Percentiles rank a stretch among this genome's conserved stretches.
phyloP scores from a whole-genome alignment of 2,329 filamentous ascomycete genomes.

The Exophiala phaeomuriformis region DNA sequence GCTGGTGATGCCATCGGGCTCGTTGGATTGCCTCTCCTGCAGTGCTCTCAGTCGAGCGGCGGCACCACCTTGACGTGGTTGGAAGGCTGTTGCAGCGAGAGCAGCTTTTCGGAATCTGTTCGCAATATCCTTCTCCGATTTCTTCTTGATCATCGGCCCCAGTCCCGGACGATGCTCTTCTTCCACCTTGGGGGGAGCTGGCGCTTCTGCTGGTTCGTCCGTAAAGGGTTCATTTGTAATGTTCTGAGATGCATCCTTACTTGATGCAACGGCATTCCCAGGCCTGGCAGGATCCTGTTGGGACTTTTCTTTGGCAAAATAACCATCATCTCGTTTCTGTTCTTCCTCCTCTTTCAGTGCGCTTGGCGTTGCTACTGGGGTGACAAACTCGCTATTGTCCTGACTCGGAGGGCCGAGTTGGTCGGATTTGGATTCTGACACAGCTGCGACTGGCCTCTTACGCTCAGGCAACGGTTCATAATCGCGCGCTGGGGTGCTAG shows the following conservation, averaged over 20 bases:
- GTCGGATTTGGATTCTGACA: conserved; percentile 27
- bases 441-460: conserved; percentile 6
- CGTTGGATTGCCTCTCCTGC: conserved; percentile 52
- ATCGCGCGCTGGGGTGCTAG: conserved; percentile 12
- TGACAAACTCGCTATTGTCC: conserved; percentile 30
- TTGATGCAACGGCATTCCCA: conserved; percentile 5
- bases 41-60: conserved; percentile 66
- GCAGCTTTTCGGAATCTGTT: conserved; percentile 74
- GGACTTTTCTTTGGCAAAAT: conserved; percentile 10
- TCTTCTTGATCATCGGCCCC: conserved; percentile 81
- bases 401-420: conserved; percentile 30
- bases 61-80: conserved; percentile 78
- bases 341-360: conserved; percentile 29
- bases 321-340: conserved; percentile 7
- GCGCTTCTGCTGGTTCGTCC: conserved; percentile 28
- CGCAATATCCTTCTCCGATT: conserved; percentile 64
- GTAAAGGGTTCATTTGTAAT: conserved; percentile 16
- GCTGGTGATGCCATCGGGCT: conserved; percentile 80
- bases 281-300: conserved; percentile 1
- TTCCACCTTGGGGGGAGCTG: conserved; percentile 45
- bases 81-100: conserved; percentile 65
- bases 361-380: conserved; percentile 33
- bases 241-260: neutral
- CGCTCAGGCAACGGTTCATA: conserved; percentile 14
- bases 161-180: conserved; percentile 63